These are phyloP conservation scores for Trichosporon faecale DNA, from an alignment of 1,284 basidiomycete species.

Conservation along the genomic window DNA sequence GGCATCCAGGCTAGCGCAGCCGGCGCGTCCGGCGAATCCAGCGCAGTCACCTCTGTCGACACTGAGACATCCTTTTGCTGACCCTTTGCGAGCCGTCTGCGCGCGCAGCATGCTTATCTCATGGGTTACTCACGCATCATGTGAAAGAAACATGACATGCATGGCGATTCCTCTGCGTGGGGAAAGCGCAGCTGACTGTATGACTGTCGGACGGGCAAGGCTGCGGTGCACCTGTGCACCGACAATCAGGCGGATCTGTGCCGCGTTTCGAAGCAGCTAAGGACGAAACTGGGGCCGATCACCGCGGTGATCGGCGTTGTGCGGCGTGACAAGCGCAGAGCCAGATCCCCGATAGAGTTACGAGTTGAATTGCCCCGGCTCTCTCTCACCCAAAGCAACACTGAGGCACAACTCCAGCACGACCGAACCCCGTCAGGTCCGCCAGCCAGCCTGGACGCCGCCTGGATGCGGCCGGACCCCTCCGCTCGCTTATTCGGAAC, in stretches of 20 bases:
- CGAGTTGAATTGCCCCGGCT: neutral
- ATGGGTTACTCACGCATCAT: neutral
- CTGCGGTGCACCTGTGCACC: neutral
- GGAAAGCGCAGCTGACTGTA: neutral
- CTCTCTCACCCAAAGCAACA: neutral
- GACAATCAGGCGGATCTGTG: neutral
- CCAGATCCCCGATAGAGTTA: neutral
- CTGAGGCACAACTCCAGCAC: neutral
- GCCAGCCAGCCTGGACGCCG: neutral
- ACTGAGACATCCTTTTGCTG: neutral
- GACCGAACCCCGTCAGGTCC: neutral
- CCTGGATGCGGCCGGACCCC: neutral
- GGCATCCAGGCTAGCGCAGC: neutral
- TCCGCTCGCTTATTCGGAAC: neutral
- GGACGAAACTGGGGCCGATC: neutral
- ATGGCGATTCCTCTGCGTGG: neutral
- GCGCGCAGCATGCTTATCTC: neutral
- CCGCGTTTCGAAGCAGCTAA: neutral
- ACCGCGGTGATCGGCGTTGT: neutral
- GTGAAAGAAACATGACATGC: neutral
- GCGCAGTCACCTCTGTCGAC: neutral
- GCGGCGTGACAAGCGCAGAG: neutral
- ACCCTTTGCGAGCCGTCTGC: neutral
- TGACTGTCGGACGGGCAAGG: too few species aligned
- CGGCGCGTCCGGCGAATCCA: conserved; percentile 2